These are phyloP conservation scores for Dipteronia dyeriana DNA, from an alignment of 345 rosid species.

Conservation along the genomic window DNA sequence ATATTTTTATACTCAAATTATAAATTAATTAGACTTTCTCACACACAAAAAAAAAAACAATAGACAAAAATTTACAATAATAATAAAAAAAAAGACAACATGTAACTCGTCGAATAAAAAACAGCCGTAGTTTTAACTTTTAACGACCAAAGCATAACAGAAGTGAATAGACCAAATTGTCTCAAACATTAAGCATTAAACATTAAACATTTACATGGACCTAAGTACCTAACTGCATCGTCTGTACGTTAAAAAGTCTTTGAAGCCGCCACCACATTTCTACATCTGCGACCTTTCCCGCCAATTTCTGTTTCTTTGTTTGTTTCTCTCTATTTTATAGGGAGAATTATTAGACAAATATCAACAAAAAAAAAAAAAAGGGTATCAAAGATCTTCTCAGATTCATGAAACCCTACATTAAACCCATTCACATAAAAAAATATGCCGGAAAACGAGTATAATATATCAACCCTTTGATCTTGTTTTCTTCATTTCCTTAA, in stretches of 20 bases:
- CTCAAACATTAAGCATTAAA: no score
- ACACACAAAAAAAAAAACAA: no score
- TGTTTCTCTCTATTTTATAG: not conserved
- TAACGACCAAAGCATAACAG: no score
- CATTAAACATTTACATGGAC: no score
- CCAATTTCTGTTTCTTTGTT: constrained; percentile 30
- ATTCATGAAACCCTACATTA: constrained; percentile 81
- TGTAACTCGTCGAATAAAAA: no score
- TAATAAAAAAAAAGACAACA: no score
- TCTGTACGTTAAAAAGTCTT: not conserved
- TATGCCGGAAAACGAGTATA: constrained; percentile 73
- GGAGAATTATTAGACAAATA: not conserved
- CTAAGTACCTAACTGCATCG: not conserved
- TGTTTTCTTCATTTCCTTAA: not conserved
- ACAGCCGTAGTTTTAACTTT: no score
- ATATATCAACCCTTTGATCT: not conserved
- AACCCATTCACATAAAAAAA: constrained; percentile 72
- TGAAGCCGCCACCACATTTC: constrained; percentile 22
- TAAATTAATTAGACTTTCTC: no score
- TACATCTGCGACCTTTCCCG: constrained; percentile 38
- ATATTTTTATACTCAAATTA: no score
- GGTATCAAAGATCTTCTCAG: constrained; percentile 89
- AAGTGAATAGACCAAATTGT: no score
- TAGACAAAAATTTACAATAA: no score
- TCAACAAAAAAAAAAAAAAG: constrained; percentile 33